Evolutionary conservation across 2,329 filamentous ascomycete genomes (phyloP), one percentile per base, ranked within the genome.

Genomic region (Nothophoma quercina): DNA sequence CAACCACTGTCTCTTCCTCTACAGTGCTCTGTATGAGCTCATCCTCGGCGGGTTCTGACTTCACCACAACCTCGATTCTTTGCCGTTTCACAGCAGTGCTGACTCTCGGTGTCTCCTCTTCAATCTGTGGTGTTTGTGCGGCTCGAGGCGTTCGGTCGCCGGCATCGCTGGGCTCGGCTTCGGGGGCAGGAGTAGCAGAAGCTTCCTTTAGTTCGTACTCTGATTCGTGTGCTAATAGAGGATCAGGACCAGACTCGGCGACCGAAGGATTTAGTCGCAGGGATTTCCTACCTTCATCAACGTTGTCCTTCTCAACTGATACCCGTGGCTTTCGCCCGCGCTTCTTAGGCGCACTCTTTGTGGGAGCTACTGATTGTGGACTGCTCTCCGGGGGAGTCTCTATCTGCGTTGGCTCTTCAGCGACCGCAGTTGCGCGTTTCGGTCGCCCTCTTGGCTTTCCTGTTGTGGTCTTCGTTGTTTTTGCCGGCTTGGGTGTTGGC

Each of bases 321-420:
- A 73, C 65, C 29, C 73, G 73, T 50, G 72, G 74, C 65, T 77
- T 77, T 29, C 75, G 71, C 35, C 68, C 75, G 67, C 89, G 84
- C 79, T 90, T 93, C 55, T 85, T 81, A 18, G 88, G 82, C 8
- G 60, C 58, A 9, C 51, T 25, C 22, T 67, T 69, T 7, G 51
- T 53, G 7, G 65, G 56, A 3, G 59, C 63, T n/a, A 36, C 43
- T 10, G 48, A 36, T 35, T 49, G 15, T 84, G 81, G 18, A 10
- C 55, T 55, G 79, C 67, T 64, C 78, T 83, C 71, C 83, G 84
- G 81, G 15, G 85, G 81, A 51, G 86, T 83, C 53, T 86, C 81
- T 22, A 84, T 75, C 62, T 88, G 82, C 55, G 85, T 85, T 7
- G 84, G 80, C 65, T 89, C 87, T 65, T 89, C 87, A 35, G 83